phyloP scores from a whole-genome alignment of 2,329 filamentous ascomycete genomes.

The Penicillium sumatraense region DNA sequence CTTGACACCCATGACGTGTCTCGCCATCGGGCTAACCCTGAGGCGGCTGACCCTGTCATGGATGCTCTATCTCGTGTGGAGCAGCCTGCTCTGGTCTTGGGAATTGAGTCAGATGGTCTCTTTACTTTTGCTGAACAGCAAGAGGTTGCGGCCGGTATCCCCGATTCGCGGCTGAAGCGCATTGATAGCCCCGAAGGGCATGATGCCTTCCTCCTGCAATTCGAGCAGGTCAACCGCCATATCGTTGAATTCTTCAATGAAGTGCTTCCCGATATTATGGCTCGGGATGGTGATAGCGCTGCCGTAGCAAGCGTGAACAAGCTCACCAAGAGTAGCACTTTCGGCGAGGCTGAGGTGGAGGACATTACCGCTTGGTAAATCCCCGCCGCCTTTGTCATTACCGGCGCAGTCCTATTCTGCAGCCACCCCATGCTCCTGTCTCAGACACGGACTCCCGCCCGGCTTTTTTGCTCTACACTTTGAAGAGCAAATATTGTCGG shows the following conservation, averaged over 20 bases:
- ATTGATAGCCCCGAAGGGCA: slow-evolving; percentile 96
- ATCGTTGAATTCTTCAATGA: slow-evolving; percentile 82
- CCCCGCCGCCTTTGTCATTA: slow-evolving; percentile 1
- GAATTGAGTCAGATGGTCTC: slow-evolving; percentile 92
- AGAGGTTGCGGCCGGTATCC: slow-evolving; percentile 82
- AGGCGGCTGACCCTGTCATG: slow-evolving; percentile 58
- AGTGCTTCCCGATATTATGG: slow-evolving; percentile 87
- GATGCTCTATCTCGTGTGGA: slow-evolving; percentile 80
- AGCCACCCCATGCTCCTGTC: slow-evolving; percentile 25
- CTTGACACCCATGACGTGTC: slow-evolving; percentile 96
- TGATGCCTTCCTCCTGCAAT: slow-evolving; percentile 94
- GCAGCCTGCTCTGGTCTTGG: slow-evolving; percentile 88
- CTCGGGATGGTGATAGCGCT: slow-evolving; percentile 55
- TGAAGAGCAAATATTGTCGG: background rate
- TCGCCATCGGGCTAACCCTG: slow-evolving; percentile 63
- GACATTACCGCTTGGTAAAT: slow-evolving; percentile 91
- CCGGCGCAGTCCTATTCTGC: slow-evolving; percentile 35
- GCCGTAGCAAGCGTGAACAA: slow-evolving; percentile 62
- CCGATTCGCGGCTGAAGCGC: slow-evolving; percentile 74
- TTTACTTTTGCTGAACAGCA: slow-evolving; percentile 98
- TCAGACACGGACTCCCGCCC: slow-evolving; percentile 16
- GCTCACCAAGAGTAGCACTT: slow-evolving; percentile 84
- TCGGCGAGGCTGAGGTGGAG: slow-evolving; percentile 93
- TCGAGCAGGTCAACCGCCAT: slow-evolving; percentile 93
- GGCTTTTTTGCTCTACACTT: background rate